Base-by-base conservation (phyloP, 495 filamentous ascomycete species). In the Tirmania nivea region DNA sequence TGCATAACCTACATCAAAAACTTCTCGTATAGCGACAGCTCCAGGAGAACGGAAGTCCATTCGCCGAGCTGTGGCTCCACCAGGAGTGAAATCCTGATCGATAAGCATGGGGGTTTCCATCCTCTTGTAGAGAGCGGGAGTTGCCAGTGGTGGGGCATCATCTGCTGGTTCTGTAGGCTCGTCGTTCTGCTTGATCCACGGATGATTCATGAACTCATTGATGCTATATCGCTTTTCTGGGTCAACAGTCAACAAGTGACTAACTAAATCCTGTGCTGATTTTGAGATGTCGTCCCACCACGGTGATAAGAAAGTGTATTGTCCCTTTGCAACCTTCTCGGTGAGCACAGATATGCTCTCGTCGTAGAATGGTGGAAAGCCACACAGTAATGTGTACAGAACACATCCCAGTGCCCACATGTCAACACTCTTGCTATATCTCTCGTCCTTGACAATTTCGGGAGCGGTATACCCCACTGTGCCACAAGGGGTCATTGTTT, bases 271-370 rank as follows among this genome's bases (percentile, higher is more conserved):
- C 64, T 96, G 84, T 1, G 90, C 90, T 0, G 84, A 79, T 67
- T 94, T 89, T 57, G 88, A 94, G 55, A 96, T 96, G 56, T 95
- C 87, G 60, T 97, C 90, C 90, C 90, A 97, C 90, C 90, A 97
- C 0, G 90, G 90, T 10, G 89, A 95, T 8, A 96, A 73, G 73
- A 97, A 97, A 8, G 92, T 95, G 65, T 90, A 97, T 69, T 96
- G 87, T 10, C 92, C 90, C 53, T 84, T 78, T 6, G 90, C 90
- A 31, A 97, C 90, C 70, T 97, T 97, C 61, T 97, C 92, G 2
- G 90, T 97, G 56, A 97, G 77, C 2, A 94, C 80, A 59, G 94
- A 86, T 60, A 97, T 96, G 60, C 84, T 92, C 66, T 97, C 90
- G 62, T 97, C 90, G 69, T 97, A 97, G 69, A 97, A 97, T 5